These are phyloP conservation scores for Epichloe brachyelytri DNA, from an alignment of 2,329 filamentous ascomycete genomes.

Conservation along the genomic window DNA sequence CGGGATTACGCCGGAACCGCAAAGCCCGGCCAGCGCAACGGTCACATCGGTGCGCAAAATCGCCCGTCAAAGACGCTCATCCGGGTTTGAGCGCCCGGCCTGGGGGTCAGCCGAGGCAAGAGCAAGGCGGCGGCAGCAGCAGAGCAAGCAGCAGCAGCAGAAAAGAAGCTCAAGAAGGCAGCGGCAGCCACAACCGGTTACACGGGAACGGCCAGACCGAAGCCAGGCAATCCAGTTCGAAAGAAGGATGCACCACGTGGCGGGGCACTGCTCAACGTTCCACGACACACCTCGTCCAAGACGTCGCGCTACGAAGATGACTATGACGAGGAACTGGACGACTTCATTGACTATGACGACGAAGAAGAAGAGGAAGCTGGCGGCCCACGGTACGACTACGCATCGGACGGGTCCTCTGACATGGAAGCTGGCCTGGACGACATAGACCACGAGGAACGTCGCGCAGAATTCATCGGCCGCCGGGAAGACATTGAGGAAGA, in stretches of 20 bases:
- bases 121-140: background rate
- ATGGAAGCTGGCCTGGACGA: slow-evolving; percentile 69
- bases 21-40: slow-evolving; percentile 16
- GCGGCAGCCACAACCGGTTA: slow-evolving; percentile 52
- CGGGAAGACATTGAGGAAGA: slow-evolving; percentile 56
- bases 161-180: slow-evolving; percentile 50
- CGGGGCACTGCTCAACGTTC: slow-evolving; percentile 27
- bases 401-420: slow-evolving; percentile 55
- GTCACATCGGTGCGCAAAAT: slow-evolving; percentile 9
- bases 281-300: slow-evolving; percentile 17
- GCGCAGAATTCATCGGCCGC: slow-evolving; percentile 48
- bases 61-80: slow-evolving; percentile 2
- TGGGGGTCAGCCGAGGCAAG: slow-evolving; percentile 7
- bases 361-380: slow-evolving; percentile 37
- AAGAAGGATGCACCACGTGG: slow-evolving; percentile 24
- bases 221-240: slow-evolving; percentile 23
- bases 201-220: slow-evolving; percentile 50
- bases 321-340: slow-evolving; percentile 49
- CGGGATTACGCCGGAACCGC: slow-evolving; percentile 20
- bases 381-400: slow-evolving; percentile 38
- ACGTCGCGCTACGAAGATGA: slow-evolving; percentile 39
- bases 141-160: slow-evolving; percentile 21
- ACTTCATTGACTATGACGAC: slow-evolving; percentile 49
- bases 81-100: slow-evolving; percentile 2
- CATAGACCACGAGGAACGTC: slow-evolving; percentile 57